A percentile compares a stretch with the other conserved stretches of the same genome.
Conservation (phyloP, 2,329 filamentous ascomycete genomes). For the Alternaria alternata region DNA sequence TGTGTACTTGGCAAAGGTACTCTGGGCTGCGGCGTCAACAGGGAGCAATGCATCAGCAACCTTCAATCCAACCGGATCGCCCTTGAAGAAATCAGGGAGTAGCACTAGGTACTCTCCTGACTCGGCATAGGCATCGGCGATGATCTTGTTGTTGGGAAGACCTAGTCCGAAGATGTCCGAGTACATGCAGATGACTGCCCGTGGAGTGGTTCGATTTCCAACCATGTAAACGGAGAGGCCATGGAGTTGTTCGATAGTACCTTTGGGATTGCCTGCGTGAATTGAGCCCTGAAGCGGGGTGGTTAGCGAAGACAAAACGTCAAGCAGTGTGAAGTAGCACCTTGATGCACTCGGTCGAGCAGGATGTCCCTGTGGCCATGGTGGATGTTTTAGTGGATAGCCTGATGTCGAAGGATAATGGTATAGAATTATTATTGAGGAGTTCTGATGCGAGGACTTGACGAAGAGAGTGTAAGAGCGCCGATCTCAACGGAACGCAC, state of each 20-base stretch:
- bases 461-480: no score
- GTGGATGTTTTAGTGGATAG: background rate
- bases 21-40: conserved; percentile 47
- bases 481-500: background rate
- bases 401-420: background rate
- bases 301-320: background rate
- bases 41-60: conserved; percentile 50
- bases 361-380: conserved; percentile 13
- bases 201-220: conserved; percentile 26
- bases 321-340: conserved; percentile 9
- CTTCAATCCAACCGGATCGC: conserved; percentile 26
- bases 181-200: conserved; percentile 33
- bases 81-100: conserved; percentile 37
- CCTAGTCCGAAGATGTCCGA: conserved; percentile 35
- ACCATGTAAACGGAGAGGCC: conserved; percentile 33
- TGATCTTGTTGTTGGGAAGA: conserved; percentile 39
- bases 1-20: conserved; percentile 49
- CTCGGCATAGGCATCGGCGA: conserved; percentile 34
- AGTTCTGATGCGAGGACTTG: background rate
- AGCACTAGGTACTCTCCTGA: conserved; percentile 34
- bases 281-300: conserved; percentile 44
- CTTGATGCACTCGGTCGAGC: conserved; percentile 34
- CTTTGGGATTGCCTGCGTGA: conserved; percentile 43
- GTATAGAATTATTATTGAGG: background rate
- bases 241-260: conserved; percentile 25